These are phyloP conservation scores for Oryza coarctata DNA, from an alignment of 176 grass and related monocot species.

Conservation along the genomic window DNA sequence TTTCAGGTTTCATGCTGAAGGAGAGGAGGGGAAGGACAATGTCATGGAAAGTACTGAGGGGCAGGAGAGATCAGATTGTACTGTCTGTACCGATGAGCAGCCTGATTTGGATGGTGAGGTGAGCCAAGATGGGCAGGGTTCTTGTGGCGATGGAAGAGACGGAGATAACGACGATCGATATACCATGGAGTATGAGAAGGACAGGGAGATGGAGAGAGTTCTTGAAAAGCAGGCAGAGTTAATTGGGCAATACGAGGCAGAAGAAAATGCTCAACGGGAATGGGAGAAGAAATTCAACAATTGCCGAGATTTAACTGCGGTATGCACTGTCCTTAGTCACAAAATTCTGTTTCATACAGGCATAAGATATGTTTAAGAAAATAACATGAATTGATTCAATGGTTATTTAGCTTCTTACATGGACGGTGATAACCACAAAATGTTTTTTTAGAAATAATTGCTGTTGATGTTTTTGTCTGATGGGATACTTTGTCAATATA, in stretches of 20 bases:
- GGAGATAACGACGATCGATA: neutral
- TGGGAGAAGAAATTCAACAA: slow-evolving; percentile 85
- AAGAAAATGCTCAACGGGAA: slow-evolving; percentile 95
- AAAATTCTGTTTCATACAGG: neutral
- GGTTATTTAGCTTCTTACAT: neutral
- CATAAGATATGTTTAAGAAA: neutral
- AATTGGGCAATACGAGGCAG: slow-evolving; percentile 68
- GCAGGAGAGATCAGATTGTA: slow-evolving; percentile 38
- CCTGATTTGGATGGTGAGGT: slow-evolving; percentile 52
- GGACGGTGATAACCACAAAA: neutral
- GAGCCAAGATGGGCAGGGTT: slow-evolving; percentile 36
- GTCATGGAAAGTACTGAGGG: slow-evolving; percentile 22
- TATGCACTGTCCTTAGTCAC: slow-evolving; percentile 34
- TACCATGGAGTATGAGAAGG: slow-evolving; percentile 37
- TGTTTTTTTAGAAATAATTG: neutral
- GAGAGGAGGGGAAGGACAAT: slow-evolving; percentile 22
- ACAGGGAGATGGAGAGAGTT: slow-evolving; percentile 79
- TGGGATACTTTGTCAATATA: neutral
- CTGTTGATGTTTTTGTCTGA: neutral
- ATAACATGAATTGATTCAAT: neutral
- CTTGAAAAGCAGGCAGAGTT: slow-evolving; percentile 84
- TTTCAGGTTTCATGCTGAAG: slow-evolving; percentile 45
- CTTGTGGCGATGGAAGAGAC: slow-evolving; percentile 17
- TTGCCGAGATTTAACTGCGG: slow-evolving; percentile 29
- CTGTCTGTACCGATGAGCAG: slow-evolving; percentile 44